These are phyloP conservation scores for Naganishia vishniacii DNA, from an alignment of 768 basidiomycete genomes.

Conservation along the genomic window DNA sequence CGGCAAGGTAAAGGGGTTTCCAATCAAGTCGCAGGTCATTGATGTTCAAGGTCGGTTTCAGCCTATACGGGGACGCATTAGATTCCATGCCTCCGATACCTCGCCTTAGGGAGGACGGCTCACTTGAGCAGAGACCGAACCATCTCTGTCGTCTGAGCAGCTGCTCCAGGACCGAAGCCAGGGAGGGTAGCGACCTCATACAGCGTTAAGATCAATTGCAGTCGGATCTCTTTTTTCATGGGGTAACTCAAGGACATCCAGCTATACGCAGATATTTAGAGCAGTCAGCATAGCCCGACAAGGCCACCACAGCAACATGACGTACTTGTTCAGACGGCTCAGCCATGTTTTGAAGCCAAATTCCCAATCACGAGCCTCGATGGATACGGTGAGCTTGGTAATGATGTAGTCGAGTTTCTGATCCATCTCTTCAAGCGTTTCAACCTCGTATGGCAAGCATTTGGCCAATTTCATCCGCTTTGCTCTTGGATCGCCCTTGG, in stretches of 20 bases:
- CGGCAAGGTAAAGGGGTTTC: conserved; percentile 41
- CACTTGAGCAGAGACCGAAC: conserved; percentile 21
- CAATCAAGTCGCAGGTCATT: conserved; percentile 45
- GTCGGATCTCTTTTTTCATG: conserved; percentile 71
- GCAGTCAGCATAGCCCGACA: conserved; percentile 16
- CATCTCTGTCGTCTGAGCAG: conserved; percentile 18
- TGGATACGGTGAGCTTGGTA: conserved; percentile 61
- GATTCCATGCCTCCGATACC: no score
- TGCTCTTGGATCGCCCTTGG: conserved; percentile 13
- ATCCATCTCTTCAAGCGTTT: conserved; percentile 70
- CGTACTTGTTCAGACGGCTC: conserved; percentile 63
- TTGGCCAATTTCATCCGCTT: conserved; percentile 23
- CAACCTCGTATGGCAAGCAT: conserved; percentile 70
- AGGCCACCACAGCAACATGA: neutral
- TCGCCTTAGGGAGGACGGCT: neutral
- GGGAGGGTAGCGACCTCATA: conserved; percentile 64
- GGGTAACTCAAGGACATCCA: conserved; percentile 82
- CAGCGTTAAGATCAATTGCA: conserved; percentile 69
- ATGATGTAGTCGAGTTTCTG: conserved; percentile 68
- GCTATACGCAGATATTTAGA: conserved; percentile 49
- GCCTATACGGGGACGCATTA: no score
- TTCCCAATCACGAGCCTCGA: conserved; percentile 76
- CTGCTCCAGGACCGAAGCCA: conserved; percentile 14
- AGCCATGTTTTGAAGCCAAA: conserved; percentile 73
- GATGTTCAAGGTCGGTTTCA: conserved; percentile 37